Evolutionary conservation across 78 protist species (phyloP).

Genomic region (Cavenderia fasciculata): DNA sequence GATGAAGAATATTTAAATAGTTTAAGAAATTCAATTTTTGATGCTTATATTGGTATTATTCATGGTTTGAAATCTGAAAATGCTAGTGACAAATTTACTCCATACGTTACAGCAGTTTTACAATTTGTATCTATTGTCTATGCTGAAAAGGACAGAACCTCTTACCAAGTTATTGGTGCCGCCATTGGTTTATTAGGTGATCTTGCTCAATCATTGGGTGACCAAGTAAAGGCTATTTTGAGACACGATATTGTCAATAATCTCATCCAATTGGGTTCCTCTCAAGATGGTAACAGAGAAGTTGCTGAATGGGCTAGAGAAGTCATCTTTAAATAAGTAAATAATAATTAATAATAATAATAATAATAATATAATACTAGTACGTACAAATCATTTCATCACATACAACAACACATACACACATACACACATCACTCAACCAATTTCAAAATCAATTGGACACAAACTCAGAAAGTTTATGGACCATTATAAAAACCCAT

Average conservation of each 20-base stretch:
- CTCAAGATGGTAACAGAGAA: background rate
- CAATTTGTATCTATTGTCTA: slow-evolving; percentile 2
- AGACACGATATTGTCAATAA: background rate
- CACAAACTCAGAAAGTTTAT: no score
- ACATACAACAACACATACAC: no score
- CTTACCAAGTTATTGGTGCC: background rate
- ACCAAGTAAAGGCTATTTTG: background rate
- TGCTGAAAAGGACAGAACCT: background rate
- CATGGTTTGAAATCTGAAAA: slow-evolving; percentile 82
- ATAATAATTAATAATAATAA: background rate
- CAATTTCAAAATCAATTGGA: no score
- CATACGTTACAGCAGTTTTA: slow-evolving; percentile 7
- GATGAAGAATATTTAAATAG: slow-evolving; percentile 82
- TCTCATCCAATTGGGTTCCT: slow-evolving; percentile 18
- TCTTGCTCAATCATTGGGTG: slow-evolving; percentile 40
- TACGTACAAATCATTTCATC: no score
- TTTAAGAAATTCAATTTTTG: slow-evolving; percentile 84
- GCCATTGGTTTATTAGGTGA: slow-evolving; percentile 58
- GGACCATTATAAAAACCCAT: no score
- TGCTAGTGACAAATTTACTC: background rate
- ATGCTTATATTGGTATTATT: slow-evolving; percentile 88
- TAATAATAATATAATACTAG: no score
- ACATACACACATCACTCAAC: no score
- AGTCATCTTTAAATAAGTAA: slow-evolving; percentile 3
- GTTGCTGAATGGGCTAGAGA: slow-evolving; percentile 28